phyloP scores from a whole-genome alignment of 176 grass and related monocot species.

The Carex parvula region DNA sequence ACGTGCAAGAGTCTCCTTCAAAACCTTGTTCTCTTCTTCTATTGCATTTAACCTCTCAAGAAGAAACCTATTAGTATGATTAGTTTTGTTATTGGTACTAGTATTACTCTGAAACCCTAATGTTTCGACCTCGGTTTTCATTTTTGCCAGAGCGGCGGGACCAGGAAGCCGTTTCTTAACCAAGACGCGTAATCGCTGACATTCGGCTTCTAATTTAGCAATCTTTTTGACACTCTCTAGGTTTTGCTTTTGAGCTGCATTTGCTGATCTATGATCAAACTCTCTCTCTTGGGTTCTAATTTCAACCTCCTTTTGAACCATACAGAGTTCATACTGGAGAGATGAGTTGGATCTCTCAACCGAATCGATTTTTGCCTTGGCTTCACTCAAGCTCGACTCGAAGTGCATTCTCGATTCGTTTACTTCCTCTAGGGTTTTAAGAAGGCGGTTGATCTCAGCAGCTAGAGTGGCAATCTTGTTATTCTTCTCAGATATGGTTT shows the following conservation, averaged over 20 bases:
- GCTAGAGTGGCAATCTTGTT: conserved; percentile 56
- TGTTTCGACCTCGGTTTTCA: conserved; percentile 93
- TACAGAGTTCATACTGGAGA: conserved; percentile 84
- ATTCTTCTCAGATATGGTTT: conserved; percentile 47
- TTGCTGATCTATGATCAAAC: conserved; percentile 79
- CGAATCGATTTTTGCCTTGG: conserved; percentile 43
- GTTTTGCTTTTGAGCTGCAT: conserved; percentile 75
- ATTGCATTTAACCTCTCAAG: conserved; percentile 54
- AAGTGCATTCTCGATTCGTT: conserved; percentile 45
- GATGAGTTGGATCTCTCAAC: conserved; percentile 70
- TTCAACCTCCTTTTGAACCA: conserved; percentile 93
- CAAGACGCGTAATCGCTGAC: conserved; percentile 78
- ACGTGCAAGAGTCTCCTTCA: conserved; percentile 72
- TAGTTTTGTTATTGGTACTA: conserved; percentile 6
- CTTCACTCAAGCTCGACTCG: conserved; percentile 50
- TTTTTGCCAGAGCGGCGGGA: conserved; percentile 81
- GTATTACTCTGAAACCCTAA: background rate
- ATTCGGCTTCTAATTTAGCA: conserved; percentile 83
- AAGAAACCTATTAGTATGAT: conserved; percentile 43
- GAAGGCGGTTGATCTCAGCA: conserved; percentile 59
- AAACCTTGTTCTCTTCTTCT: conserved; percentile 74
- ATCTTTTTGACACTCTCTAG: conserved; percentile 82
- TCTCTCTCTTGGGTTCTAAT: conserved; percentile 87
- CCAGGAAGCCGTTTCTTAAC: conserved; percentile 85
- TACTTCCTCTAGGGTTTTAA: conserved; percentile 54